Conservation (phyloP, 306 rosid species). For the Vicia sativa region DNA sequence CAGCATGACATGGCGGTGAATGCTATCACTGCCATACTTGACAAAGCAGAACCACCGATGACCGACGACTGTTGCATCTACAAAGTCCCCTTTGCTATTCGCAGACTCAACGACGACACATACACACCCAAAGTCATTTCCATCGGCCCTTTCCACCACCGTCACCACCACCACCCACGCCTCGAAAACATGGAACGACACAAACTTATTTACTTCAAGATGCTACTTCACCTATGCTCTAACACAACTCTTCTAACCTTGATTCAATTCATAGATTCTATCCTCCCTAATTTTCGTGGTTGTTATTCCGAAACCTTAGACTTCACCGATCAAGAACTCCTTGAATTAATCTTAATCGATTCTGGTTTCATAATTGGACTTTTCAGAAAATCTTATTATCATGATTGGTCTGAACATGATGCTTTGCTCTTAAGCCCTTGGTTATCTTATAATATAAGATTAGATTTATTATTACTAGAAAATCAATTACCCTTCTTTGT, state of each 20-base stretch:
- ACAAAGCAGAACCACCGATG: not conserved
- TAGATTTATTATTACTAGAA: conserved; percentile 42
- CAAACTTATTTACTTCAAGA: conserved; percentile 32
- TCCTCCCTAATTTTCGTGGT: not conserved
- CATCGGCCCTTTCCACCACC: conserved; percentile 44
- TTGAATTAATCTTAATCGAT: conserved; percentile 37
- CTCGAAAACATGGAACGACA: conserved; percentile 34
- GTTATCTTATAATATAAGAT: not conserved
- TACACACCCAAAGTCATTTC: conserved; percentile 48
- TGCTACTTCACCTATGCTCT: not conserved
- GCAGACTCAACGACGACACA: conserved; percentile 33
- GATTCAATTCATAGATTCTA: not conserved
- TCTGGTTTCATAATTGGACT: conserved; percentile 35
- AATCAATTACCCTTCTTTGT: conserved; percentile 38
- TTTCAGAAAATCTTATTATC: not conserved
- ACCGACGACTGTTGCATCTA: conserved; percentile 36
- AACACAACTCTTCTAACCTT: not conserved
- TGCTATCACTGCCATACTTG: not conserved
- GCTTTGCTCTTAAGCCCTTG: conserved; percentile 13
- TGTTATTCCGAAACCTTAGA: conserved; percentile 31
- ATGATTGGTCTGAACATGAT: conserved; percentile 4
- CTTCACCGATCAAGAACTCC: not conserved
- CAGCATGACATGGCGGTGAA: conserved; percentile 3
- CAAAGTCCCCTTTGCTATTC: conserved; percentile 36
- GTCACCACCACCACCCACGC: conserved; percentile 23